Evolutionary conservation across 345 rosid genomes (phyloP), one percentile per base, ranked within the genome.

Genomic region (Salix brachista): DNA sequence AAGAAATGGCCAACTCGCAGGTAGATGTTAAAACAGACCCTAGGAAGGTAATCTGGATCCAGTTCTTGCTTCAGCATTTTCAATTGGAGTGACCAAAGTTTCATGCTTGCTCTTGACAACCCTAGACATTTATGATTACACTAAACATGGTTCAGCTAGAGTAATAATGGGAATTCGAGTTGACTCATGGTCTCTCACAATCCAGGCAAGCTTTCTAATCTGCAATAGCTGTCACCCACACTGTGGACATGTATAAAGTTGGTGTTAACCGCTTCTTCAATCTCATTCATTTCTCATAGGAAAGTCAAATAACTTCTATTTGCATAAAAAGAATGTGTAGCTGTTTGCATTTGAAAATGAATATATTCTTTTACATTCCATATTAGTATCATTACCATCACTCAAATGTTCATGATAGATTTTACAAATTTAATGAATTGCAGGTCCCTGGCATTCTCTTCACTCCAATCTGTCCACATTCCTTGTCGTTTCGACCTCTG

Each of bases 371-470:
- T 16, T 34, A 48, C 19, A 48, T 54, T 69, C 32, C 71, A 6
- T 28, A 0, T 71, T 62, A 30, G 37, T 71, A 13, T n/a, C 65
- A 60, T n/a, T 28, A 46, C n/a, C 25, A 36, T 25, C 34, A 34
- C 48, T 32, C 7, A 19, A 17, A 30, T 54, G 23, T 6, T 3
- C 13, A 19, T 26, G 14, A 18, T 11, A 11, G 34, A 70, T 50
- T 13, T 16, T 46, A 13, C 60, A 36, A 19, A n/a, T 30, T 67
- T 30, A 61, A 13, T 26, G n/a, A 48, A 23, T 64, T 84, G 67
- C 88, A 94, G 99, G 99, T 96, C 77, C 99, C 99, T 13, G 99
- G 91, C 21, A 92, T 96, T 75, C 89, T 96, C 70, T 96, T 96
- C 77, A 96, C 99, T 17, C 99, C 98, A 21, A 96, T 96, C 73